Conservation (phyloP, 768 basidiomycete genomes). For the Phaeotremella skinneri region DNA sequence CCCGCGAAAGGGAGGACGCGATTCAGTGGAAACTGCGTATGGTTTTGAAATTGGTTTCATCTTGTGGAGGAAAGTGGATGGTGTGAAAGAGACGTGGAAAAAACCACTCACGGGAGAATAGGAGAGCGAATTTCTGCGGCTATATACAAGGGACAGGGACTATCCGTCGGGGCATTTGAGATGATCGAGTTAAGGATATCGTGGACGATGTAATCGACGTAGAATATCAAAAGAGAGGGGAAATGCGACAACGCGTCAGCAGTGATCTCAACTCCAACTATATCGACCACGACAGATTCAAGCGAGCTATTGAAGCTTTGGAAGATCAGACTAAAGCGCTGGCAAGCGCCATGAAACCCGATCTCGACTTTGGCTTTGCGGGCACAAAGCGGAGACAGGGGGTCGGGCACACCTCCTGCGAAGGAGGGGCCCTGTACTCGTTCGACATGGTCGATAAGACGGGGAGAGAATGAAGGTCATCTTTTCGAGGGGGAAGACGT, state of each 20-base stretch:
- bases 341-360: constrained; percentile 52
- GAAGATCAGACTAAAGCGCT: constrained; percentile 52
- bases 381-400: constrained; percentile 25
- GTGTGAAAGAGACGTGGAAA: not conserved
- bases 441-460: constrained; percentile 54
- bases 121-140: not conserved
- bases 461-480: constrained; percentile 54
- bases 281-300: not conserved
- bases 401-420: constrained; percentile 48
- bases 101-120: constrained; percentile 5
- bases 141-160: not conserved
- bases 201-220: too few species aligned
- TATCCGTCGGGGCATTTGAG: not conserved
- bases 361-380: constrained; percentile 3
- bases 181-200: not conserved
- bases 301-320: not conserved
- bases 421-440: constrained; percentile 50
- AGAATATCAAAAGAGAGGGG: not conserved
- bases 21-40: constrained; percentile 54
- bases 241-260: not conserved
- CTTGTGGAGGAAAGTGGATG: constrained; percentile 23
- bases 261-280: not conserved
- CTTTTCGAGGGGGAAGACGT: constrained; percentile 28
- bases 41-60: constrained; percentile 51
- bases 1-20: constrained; percentile 48